phyloP scores from a whole-genome alignment of 1,139 yeast species.

The Sugiyamaella xylanicola region DNA sequence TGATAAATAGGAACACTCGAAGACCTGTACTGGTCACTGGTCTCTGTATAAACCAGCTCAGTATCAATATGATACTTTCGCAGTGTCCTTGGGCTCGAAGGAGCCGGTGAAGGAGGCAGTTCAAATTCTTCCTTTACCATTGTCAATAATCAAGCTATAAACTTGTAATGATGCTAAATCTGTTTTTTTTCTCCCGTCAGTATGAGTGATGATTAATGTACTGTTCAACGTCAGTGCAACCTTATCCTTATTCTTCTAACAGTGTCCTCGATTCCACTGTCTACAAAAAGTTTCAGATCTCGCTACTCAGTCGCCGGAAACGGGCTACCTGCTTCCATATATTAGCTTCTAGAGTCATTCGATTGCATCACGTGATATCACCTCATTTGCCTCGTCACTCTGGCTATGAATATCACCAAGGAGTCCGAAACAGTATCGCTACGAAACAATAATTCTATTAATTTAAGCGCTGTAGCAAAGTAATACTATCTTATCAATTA shows the following conservation, averaged over 20 bases:
- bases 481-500: too few relatives aligned
- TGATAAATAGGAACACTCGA: conserved; percentile 89
- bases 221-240: neutral
- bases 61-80: conserved; percentile 56
- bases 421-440: too few relatives aligned
- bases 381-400: neutral
- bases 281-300: neutral
- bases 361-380: conserved; percentile 9
- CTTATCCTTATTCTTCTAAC: too few relatives aligned
- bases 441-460: too few relatives aligned
- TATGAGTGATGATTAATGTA: too few relatives aligned
- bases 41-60: conserved; percentile 67
- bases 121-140: conserved; percentile 24
- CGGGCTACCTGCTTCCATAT: neutral
- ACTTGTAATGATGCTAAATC: too few relatives aligned
- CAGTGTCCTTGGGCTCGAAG: conserved; percentile 40
- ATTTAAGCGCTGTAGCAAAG: too few relatives aligned
- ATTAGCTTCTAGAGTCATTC: conserved; percentile 9
- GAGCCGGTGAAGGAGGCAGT: conserved; percentile 46
- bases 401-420: too few relatives aligned
- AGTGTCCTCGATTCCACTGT: neutral
- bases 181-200: neutral
- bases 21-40: conserved; percentile 74
- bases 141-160: too few relatives aligned
- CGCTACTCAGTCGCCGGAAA: neutral